These are phyloP conservation scores for Aspergillus funiculosus DNA, from an alignment of 495 filamentous ascomycete species.

Conservation along the genomic window DNA sequence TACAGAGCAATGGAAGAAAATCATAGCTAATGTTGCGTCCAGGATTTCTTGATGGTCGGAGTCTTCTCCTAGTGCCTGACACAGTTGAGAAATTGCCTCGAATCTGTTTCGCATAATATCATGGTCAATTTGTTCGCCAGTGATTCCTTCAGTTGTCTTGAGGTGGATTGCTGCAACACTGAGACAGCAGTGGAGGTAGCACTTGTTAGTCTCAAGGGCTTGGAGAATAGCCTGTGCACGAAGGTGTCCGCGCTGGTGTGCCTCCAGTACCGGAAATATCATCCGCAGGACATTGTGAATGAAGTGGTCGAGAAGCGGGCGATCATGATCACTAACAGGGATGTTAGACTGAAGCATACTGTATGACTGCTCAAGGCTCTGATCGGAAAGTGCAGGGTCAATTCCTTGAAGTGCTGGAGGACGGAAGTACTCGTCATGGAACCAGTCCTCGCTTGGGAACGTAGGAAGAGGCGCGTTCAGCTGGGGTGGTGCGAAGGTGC, in stretches of 20 bases:
- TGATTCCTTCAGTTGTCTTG: slow-evolving; percentile 65
- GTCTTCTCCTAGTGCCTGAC: slow-evolving; percentile 74
- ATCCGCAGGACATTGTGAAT: slow-evolving; percentile 78
- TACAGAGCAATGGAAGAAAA: slow-evolving; percentile 94
- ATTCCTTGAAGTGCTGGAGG: slow-evolving; percentile 37
- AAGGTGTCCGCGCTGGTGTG: slow-evolving; percentile 73
- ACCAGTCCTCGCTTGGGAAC: slow-evolving; percentile 69
- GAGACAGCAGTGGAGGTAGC: slow-evolving; percentile 91
- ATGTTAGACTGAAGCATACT: slow-evolving; percentile 61
- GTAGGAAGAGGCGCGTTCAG: slow-evolving; percentile 56
- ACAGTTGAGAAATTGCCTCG: slow-evolving; percentile 79
- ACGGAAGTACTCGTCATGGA: slow-evolving; percentile 62
- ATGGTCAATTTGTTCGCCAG: slow-evolving; percentile 73
- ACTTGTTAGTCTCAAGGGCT: slow-evolving; percentile 82
- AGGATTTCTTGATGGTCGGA: slow-evolving; percentile 80
- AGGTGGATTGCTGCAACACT: slow-evolving; percentile 93
- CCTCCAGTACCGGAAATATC: slow-evolving; percentile 87
- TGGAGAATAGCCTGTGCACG: slow-evolving; percentile 76
- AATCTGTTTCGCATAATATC: slow-evolving; percentile 93
- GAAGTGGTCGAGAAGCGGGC: slow-evolving; percentile 85
- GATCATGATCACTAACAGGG: slow-evolving; percentile 83
- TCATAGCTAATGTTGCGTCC: slow-evolving; percentile 91
- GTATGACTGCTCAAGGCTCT: slow-evolving; percentile 19
- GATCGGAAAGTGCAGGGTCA: slow-evolving; percentile 36
- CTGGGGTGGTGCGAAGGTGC: slow-evolving; percentile 73